A percentile compares a stretch with the other conserved stretches of the same genome.
Conservation (phyloP, 495 filamentous ascomycete genomes). For the Massariosphaeria phaeospora region DNA sequence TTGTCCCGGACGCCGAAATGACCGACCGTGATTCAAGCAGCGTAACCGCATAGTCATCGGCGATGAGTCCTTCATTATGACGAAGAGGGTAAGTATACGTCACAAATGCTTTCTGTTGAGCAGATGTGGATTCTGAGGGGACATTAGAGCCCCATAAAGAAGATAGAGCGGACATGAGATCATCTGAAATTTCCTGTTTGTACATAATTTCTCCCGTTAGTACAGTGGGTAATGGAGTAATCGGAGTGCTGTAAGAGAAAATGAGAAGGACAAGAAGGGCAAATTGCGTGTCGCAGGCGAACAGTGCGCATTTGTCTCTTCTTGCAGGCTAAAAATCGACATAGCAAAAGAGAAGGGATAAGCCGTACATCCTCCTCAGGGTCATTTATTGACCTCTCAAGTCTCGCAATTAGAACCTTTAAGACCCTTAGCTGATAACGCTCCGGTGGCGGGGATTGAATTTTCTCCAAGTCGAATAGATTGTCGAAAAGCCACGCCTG, state of each 20-base stretch:
- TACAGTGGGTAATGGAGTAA: slow-evolving; percentile 3
- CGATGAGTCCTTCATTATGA: neutral
- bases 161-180: slow-evolving; percentile 60
- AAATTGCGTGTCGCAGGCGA: too few species aligned
- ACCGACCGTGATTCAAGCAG: slow-evolving; percentile 68
- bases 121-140: slow-evolving; percentile 55
- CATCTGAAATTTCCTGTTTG: slow-evolving; percentile 67
- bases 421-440: slow-evolving; percentile 67
- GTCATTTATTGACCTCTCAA: slow-evolving; percentile 65
- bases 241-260: neutral
- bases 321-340: neutral
- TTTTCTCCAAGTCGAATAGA: slow-evolving; percentile 56
- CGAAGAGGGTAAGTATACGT: slow-evolving; percentile 51
- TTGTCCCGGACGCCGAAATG: slow-evolving; percentile 71
- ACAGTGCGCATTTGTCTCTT: too few species aligned
- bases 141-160: slow-evolving; percentile 54
- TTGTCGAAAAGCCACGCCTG: slow-evolving; percentile 59
- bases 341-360: slow-evolving; percentile 7
- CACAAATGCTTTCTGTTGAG: slow-evolving; percentile 71
- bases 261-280: too few species aligned
- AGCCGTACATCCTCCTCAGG: slow-evolving; percentile 78
- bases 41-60: slow-evolving; percentile 43
- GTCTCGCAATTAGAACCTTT: slow-evolving; percentile 59
- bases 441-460: slow-evolving; percentile 53
- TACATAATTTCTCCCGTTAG: slow-evolving; percentile 29